phyloP scores from a whole-genome alignment of 2,329 filamentous ascomycete genomes.

The Pseudocercospora vitis region DNA sequence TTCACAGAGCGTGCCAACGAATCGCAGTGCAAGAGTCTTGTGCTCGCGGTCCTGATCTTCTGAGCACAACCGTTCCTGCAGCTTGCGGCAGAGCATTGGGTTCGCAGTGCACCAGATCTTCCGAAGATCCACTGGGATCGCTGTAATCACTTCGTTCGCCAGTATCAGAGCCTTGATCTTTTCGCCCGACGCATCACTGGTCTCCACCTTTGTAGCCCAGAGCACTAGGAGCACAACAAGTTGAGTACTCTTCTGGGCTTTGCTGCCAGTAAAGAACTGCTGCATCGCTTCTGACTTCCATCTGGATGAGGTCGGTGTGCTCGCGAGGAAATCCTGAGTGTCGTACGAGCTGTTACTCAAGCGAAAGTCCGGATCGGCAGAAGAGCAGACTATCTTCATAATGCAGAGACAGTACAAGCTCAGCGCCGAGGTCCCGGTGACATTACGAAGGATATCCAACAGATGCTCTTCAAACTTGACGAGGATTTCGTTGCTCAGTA shows the following conservation, averaged over 20 bases:
- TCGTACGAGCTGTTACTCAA: slow-evolving; percentile 31
- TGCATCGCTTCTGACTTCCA: slow-evolving; percentile 37
- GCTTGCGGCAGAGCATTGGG: slow-evolving; percentile 33
- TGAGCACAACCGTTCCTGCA: slow-evolving; percentile 37
- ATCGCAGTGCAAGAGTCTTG: slow-evolving; percentile 31
- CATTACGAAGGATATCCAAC: slow-evolving; percentile 36
- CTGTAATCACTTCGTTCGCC: slow-evolving; percentile 34
- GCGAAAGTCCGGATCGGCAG: slow-evolving; percentile 26
- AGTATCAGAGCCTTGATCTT: slow-evolving; percentile 29
- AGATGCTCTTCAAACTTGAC: slow-evolving; percentile 36
- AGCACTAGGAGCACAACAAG: slow-evolving; percentile 38
- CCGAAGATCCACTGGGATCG: slow-evolving; percentile 31
- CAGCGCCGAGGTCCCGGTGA: slow-evolving; percentile 30
- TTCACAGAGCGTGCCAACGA: slow-evolving; percentile 30
- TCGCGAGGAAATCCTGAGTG: slow-evolving; percentile 35
- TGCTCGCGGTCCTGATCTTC: slow-evolving; percentile 23
- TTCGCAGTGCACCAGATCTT: slow-evolving; percentile 37
- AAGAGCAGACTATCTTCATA: slow-evolving; percentile 35
- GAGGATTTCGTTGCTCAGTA: slow-evolving; percentile 33
- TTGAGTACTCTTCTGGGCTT: slow-evolving; percentile 38
- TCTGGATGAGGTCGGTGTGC: slow-evolving; percentile 28
- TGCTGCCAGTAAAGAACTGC: slow-evolving; percentile 37
- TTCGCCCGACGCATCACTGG: slow-evolving; percentile 25
- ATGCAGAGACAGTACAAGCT: slow-evolving; percentile 41
- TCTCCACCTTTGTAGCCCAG: slow-evolving; percentile 30